These are phyloP conservation scores for Platanthera zijinensis DNA, from an alignment of 106 monocot species.

Conservation along the genomic window DNA sequence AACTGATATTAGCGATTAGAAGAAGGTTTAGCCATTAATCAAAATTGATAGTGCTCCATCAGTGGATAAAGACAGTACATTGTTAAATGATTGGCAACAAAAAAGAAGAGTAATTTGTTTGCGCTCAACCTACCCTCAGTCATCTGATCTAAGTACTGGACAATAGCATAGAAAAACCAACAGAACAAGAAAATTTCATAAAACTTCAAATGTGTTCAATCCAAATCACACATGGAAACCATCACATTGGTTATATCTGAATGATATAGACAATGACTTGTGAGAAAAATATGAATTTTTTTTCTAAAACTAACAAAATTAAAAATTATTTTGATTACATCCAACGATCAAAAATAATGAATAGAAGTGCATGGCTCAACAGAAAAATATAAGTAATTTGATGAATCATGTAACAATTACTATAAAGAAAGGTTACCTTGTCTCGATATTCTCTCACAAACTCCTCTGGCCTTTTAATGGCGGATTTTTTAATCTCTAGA, in stretches of 20 bases:
- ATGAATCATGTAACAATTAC: background rate
- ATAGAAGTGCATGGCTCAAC: background rate
- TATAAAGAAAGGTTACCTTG: constrained; percentile 32
- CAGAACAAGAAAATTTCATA: background rate
- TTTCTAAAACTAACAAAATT: background rate
- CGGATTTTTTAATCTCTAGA: constrained; percentile 21
- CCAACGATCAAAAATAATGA: background rate
- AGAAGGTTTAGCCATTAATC: background rate
- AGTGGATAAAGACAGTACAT: background rate
- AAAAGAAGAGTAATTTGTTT: background rate
- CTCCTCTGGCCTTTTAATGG: constrained; percentile 75
- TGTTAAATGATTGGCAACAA: background rate
- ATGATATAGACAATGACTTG: background rate
- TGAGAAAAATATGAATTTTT: background rate
- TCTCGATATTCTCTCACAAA: constrained; percentile 76
- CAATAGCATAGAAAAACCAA: background rate
- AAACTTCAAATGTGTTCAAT: background rate
- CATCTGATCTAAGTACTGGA: background rate
- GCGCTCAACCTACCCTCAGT: background rate
- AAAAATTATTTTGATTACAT: background rate
- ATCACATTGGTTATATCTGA: background rate
- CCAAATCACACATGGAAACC: background rate
- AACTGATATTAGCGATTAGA: background rate
- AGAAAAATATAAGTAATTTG: background rate
- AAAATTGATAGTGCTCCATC: background rate